A percentile compares a stretch with the other conserved stretches of the same genome.
These are phyloP conservation scores for Aspergillus bertholletiae DNA, from an alignment of 495 filamentous ascomycete species.

Conservation along the genomic window DNA sequence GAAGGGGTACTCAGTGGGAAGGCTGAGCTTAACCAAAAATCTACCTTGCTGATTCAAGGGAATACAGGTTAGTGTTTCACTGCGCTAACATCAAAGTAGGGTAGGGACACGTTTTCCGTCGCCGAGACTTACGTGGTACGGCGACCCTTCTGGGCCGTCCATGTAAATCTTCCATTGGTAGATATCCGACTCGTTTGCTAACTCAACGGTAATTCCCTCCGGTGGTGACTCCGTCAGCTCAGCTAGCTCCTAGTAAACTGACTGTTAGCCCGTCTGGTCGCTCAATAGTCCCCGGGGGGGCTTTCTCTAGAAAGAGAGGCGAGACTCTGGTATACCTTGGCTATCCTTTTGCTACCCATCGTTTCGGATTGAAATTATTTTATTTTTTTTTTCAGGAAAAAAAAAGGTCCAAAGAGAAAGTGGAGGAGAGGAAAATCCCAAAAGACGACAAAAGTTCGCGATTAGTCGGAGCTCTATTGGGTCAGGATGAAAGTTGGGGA, in stretches of 20 bases:
- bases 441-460: slow-evolving; percentile 1
- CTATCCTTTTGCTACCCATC: slow-evolving; percentile 56
- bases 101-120: neutral
- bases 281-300: too few relatives aligned
- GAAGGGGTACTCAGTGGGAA: slow-evolving; percentile 92
- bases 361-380: slow-evolving; percentile 5
- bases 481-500: neutral
- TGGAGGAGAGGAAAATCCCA: slow-evolving; percentile 11
- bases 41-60: slow-evolving; percentile 56
- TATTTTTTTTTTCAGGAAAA: neutral
- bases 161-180: slow-evolving; percentile 81
- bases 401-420: slow-evolving; percentile 16
- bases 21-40: slow-evolving; percentile 71
- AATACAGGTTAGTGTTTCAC: slow-evolving; percentile 8
- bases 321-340: slow-evolving; percentile 44
- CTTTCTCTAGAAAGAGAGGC: neutral
- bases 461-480: slow-evolving; percentile 1
- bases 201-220: slow-evolving; percentile 58
- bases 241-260: slow-evolving; percentile 58
- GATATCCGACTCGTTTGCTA: slow-evolving; percentile 70
- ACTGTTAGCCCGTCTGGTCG: slow-evolving; percentile 7
- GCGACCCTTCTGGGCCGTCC: slow-evolving; percentile 66
- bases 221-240: slow-evolving; percentile 65
- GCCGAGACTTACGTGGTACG: slow-evolving; percentile 59
- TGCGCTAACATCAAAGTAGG: neutral